A percentile compares a stretch with the other conserved stretches of the same genome.
Evolutionary conservation across 2,329 filamentous ascomycete genomes (phyloP).

Genomic region (Penicillium rolfsii): DNA sequence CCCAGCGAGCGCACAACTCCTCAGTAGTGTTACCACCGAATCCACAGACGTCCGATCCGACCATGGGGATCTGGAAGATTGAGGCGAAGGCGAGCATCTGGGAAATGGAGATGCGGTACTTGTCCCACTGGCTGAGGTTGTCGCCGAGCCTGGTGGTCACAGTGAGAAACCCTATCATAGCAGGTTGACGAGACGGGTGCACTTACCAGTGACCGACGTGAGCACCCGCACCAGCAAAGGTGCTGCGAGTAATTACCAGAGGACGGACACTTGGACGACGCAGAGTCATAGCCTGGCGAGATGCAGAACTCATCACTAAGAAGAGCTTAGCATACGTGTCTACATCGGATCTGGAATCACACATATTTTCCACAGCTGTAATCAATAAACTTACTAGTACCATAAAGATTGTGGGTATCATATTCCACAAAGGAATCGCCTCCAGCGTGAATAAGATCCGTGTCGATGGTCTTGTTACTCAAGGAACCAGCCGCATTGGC

Average conservation of each 20-base stretch:
- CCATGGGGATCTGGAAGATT: slow-evolving; percentile 70
- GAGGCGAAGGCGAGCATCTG: slow-evolving; percentile 64
- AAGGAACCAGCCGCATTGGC: slow-evolving; percentile 61
- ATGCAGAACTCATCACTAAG: slow-evolving; percentile 69
- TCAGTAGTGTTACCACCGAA: slow-evolving; percentile 70
- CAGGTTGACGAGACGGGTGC: slow-evolving; percentile 32
- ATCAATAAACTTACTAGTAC: slow-evolving; percentile 53
- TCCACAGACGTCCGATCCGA: slow-evolving; percentile 75
- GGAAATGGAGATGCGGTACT: slow-evolving; percentile 63
- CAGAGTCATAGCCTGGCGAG: slow-evolving; percentile 66
- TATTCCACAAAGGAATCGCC: slow-evolving; percentile 67
- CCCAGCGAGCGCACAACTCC: slow-evolving; percentile 75
- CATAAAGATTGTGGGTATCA: slow-evolving; percentile 78
- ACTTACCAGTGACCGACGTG: slow-evolving; percentile 59
- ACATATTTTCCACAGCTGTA: background rate
- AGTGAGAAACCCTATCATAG: slow-evolving; percentile 12
- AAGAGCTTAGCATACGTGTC: slow-evolving; percentile 4
- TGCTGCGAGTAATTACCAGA: slow-evolving; percentile 74
- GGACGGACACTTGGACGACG: slow-evolving; percentile 68
- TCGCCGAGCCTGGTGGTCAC: slow-evolving; percentile 57
- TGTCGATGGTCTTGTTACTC: slow-evolving; percentile 64
- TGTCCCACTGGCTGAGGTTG: slow-evolving; percentile 61
- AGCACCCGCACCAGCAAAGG: slow-evolving; percentile 71
- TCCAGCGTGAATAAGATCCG: slow-evolving; percentile 65
- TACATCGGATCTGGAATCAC: no score